Evolutionary conservation across 441 rosid genomes (phyloP).

Genomic region (Aleurites moluccanus): DNA sequence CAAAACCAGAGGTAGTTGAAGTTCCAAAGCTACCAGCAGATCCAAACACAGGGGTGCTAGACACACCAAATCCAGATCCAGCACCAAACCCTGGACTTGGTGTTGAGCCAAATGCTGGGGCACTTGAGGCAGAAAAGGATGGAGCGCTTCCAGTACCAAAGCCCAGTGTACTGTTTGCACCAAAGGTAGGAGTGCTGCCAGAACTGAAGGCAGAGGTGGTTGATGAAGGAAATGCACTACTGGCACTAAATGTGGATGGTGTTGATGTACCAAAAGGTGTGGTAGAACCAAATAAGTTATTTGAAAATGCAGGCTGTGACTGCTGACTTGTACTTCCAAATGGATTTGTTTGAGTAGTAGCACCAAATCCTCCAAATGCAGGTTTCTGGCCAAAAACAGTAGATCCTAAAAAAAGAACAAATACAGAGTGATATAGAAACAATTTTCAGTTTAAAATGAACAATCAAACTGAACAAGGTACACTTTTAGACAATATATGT

Average conservation of each 20-base stretch:
- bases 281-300: slow-evolving; percentile 64
- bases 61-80: slow-evolving; percentile 51
- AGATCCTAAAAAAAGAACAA: slow-evolving; percentile 38
- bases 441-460: background rate
- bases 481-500: background rate
- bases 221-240: slow-evolving; percentile 55
- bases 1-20: slow-evolving; percentile 53
- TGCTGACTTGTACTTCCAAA: slow-evolving; percentile 80
- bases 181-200: slow-evolving; percentile 49
- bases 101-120: slow-evolving; percentile 46
- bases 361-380: slow-evolving; percentile 71
- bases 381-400: slow-evolving; percentile 70
- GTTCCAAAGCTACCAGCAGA: slow-evolving; percentile 56
- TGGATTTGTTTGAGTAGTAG: slow-evolving; percentile 65
- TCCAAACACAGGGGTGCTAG: slow-evolving; percentile 54
- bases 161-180: slow-evolving; percentile 44
- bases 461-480: too few relatives aligned
- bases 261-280: slow-evolving; percentile 54
- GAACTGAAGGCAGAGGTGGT: slow-evolving; percentile 55
- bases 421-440: slow-evolving; percentile 9
- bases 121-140: slow-evolving; percentile 49
- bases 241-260: slow-evolving; percentile 55
- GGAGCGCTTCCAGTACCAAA: slow-evolving; percentile 63
- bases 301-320: slow-evolving; percentile 83
- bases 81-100: slow-evolving; percentile 44